These are phyloP conservation scores for Plasmodium ovale DNA, from an alignment of 169 alveolate genomes.

Conservation along the genomic window DNA sequence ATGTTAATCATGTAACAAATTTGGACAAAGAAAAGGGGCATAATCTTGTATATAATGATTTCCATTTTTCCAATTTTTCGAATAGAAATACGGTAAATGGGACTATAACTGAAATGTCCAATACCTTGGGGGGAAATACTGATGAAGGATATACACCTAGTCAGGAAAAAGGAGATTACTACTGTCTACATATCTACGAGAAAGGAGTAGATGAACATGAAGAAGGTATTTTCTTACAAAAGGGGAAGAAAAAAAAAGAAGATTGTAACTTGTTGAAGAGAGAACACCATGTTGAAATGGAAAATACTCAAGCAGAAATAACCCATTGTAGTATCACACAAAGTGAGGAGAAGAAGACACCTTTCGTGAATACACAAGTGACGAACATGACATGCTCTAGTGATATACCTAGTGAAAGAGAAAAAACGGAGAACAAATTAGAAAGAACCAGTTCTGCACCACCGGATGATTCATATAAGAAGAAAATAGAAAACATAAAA, in stretches of 20 bases:
- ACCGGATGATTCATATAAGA: conserved; percentile 29
- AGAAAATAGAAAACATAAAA: conserved; percentile 18
- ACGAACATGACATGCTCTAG: background rate
- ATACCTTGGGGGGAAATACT: background rate
- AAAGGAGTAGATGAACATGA: too few relatives aligned
- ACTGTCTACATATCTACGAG: too few relatives aligned
- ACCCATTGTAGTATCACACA: background rate
- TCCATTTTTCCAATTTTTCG: background rate
- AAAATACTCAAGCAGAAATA: background rate
- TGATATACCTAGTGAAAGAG: background rate
- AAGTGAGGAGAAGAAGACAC: background rate
- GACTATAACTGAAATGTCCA: background rate
- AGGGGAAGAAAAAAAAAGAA: background rate
- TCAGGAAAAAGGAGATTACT: background rate
- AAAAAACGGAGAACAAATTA: background rate
- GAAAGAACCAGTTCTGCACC: background rate
- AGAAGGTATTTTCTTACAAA: background rate
- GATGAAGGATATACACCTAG: background rate
- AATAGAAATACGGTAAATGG: background rate
- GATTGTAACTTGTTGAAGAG: background rate
- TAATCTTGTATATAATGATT: background rate
- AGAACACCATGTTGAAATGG: background rate
- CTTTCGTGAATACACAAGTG: background rate
- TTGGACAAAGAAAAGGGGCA: background rate
- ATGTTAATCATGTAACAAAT: background rate